phyloP scores from a whole-genome alignment of 768 basidiomycete genomes.

The Rossbeevera mucosa region DNA sequence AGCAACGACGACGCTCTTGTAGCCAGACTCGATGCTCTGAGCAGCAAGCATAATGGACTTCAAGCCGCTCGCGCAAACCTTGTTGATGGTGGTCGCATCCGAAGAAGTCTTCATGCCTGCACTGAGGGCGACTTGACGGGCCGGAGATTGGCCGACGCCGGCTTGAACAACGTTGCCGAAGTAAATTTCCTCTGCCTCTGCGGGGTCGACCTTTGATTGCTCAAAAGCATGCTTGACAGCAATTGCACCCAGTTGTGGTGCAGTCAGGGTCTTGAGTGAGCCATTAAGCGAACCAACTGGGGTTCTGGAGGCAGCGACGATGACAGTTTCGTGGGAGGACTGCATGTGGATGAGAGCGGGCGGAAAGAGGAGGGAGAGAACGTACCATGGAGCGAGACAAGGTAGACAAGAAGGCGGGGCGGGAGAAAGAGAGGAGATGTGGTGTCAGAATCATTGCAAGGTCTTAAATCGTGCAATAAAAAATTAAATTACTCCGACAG shows the following conservation, averaged over 20 bases:
- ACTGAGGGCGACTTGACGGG: constrained; percentile 90
- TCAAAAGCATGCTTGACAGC: constrained; percentile 90
- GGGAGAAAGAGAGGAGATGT: constrained; percentile 36
- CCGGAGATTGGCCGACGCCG: constrained; percentile 96
- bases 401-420: constrained; percentile 35
- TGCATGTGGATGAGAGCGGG: constrained; percentile 3
- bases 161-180: constrained; percentile 98
- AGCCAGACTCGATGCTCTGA: constrained; percentile 84
- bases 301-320: constrained; percentile 90
- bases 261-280: constrained; percentile 79
- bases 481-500: constrained; percentile 17
- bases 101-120: constrained; percentile 81
- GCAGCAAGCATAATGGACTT: constrained; percentile 93
- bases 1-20: constrained; percentile 81
- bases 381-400: constrained; percentile 49
- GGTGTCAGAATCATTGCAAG: constrained; percentile 39
- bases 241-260: constrained; percentile 82
- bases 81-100: constrained; percentile 99
- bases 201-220: constrained; percentile 73
- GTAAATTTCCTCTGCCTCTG: constrained; percentile 89
- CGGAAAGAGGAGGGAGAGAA: constrained; percentile 3
- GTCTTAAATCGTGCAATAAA: constrained; percentile 13
- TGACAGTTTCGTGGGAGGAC: constrained; percentile 76
- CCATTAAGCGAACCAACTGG: constrained; percentile 94
- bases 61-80: constrained; percentile 97